Evolutionary conservation across 257 asterid species (phyloP), one percentile per base, ranked within the genome.

Genomic region (Hygrophila difformis): DNA sequence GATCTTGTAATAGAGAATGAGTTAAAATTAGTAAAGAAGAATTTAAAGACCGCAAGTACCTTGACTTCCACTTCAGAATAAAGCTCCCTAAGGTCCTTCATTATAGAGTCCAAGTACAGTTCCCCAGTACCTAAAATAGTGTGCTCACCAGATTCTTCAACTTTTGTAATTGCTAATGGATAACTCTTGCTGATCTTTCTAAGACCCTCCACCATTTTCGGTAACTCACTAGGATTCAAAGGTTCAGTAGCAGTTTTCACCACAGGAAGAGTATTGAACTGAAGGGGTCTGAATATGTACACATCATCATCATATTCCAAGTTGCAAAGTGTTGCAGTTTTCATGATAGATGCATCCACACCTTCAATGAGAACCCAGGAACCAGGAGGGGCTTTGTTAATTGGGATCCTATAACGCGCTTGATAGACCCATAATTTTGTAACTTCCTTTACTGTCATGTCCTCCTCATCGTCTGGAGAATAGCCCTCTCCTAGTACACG

Each of bases 1-100:
- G 31, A 24, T 37, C 35, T 26, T 35, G 47, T 53, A 35, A 47
- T 35, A 14, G 34, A 40, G 46, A 38, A 37, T 8, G 18, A n/a
- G 20, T 15, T 18, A n/a, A n/a, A n/a, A n/a, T n/a, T n/a, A n/a
- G n/a, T n/a, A n/a, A n/a, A n/a, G n/a, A n/a, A 49, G 26, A 31
- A 47, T 23, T 41, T 13, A 17, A 29, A 29, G 39, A 29, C 24
- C 37, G 17, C 9, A 43, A 62, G 61, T 56, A 91, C 98, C 96
- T 91, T 91, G 45, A 91, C 98, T 80, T 91, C 98, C 54, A 91
- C 98, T 71, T 91, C 98, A 6, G 96, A 91, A 58, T 91, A 91
- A 28, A 91, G 87, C 75, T 91, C 98, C 68, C 98, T 80, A 39
- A 91, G 93, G 66, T 91, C 98, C 74, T 91, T 91, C 98, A 91